Evolutionary conservation across 495 filamentous ascomycete species (phyloP), one percentile per base, ranked within the genome.

Genomic region (Podospora comata): DNA sequence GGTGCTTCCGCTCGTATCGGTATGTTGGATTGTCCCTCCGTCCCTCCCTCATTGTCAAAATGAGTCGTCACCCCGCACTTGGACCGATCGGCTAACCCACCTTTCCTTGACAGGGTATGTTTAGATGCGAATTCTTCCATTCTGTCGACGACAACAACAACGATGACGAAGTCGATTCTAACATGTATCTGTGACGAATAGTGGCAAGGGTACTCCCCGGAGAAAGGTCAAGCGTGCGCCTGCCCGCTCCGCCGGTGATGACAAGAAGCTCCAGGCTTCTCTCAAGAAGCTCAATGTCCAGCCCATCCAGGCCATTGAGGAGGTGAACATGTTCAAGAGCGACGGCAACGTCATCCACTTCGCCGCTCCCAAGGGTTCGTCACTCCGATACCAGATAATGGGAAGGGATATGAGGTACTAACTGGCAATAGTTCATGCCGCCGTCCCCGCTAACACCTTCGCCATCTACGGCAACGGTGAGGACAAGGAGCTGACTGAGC

Each of bases 251-350:
- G 90, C 89, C 79, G 92, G 89, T 77, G 95, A 99, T 79, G 95
- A 99, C 89, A 98, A 97, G 90, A 99, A 99, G 88, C 92, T 99
- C 48, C 95, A 99, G 84, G 87, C 90, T 56, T 84, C 93, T 66
- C 85, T 96, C 54, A 97, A 96, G 89, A 97, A 97, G 87, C 87
- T 97, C 81, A 95, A 93, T 81, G 92, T 93, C 65, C 93, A 95
- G 85, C 93, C 95, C 76, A 97, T 99, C 84, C 94, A 97, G 86
- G 92, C 90, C 66, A 98, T 99, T 74, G 95, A 99, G 88, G 95
- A 99, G 85, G 95, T 99, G 78, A 99, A 99, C 88, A 99, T 98
- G 96, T 98, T 98, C 89, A 99, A 98, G 88, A 90, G 91, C 80
- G 95, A 99, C 76, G 95, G 95, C 75, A 99, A 99, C 82, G 95